Conservation (phyloP, 805 yeast species). For the Starmera dryadoides region DNA sequence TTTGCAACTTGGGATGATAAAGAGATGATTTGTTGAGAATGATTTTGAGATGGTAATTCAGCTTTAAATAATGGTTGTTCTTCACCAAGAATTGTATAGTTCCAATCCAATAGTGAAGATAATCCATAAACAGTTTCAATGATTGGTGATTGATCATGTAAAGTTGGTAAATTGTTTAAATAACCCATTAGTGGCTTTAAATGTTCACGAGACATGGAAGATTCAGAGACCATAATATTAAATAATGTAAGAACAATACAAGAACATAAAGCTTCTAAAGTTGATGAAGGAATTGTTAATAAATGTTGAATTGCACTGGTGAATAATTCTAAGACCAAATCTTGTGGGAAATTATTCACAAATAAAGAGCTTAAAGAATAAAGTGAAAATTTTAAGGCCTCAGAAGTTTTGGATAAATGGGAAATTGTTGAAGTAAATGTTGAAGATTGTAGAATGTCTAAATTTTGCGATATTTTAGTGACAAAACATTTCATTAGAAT, state of each 20-base stretch:
- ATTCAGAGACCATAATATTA: neutral
- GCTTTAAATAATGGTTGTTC: neutral
- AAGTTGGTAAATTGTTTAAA: neutral
- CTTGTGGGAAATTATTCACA: neutral
- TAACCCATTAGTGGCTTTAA: neutral
- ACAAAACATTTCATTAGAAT: slow-evolving; percentile 4
- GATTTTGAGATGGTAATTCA: neutral
- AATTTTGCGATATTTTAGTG: slow-evolving; percentile 1
- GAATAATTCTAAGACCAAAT: neutral
- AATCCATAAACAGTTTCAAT: neutral
- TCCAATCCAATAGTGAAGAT: neutral
- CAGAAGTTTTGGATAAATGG: slow-evolving; percentile 1
- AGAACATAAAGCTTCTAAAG: neutral
- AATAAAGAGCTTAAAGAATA: slow-evolving; percentile 4
- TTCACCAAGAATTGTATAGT: neutral
- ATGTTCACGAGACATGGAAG: neutral
- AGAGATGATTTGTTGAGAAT: neutral
- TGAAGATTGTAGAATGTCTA: slow-evolving; percentile 1
- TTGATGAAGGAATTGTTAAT: neutral
- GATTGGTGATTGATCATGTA: neutral
- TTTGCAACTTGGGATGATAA: slow-evolving; percentile 2
- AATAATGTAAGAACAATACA: neutral
- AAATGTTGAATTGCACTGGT: neutral
- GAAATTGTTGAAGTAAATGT: slow-evolving; percentile 2
- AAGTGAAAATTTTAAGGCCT: slow-evolving; percentile 3